These are phyloP conservation scores for Lachancea meyersii DNA, from an alignment of 805 yeast genomes.

Conservation along the genomic window DNA sequence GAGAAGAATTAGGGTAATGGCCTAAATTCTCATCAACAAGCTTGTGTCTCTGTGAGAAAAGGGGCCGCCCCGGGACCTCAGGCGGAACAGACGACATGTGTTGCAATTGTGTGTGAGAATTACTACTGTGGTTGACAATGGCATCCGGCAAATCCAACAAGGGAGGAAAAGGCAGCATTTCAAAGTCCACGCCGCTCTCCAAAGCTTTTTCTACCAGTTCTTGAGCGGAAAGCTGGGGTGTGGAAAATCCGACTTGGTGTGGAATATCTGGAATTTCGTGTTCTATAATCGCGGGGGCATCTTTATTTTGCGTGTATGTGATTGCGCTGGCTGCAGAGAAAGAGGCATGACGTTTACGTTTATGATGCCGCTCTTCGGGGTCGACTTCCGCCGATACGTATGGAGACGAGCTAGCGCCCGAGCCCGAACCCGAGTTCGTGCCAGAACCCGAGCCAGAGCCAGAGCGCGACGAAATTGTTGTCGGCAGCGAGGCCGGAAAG, in stretches of 20 bases:
- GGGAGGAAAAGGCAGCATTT: slow-evolving; percentile 22
- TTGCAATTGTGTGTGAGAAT: neutral
- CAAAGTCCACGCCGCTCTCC: slow-evolving; percentile 25
- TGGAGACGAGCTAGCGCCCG: too few species aligned
- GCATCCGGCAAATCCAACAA: slow-evolving; percentile 16
- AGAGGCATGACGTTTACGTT: slow-evolving; percentile 38
- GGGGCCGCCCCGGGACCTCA: neutral
- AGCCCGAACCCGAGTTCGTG: too few species aligned
- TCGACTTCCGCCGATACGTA: neutral
- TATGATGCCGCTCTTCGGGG: slow-evolving; percentile 10
- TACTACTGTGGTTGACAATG: neutral
- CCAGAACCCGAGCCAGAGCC: too few species aligned
- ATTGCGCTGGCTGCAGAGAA: slow-evolving; percentile 39
- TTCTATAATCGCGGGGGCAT: slow-evolving; percentile 10
- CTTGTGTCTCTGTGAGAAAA: neutral
- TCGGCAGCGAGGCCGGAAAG: too few species aligned
- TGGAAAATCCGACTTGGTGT: slow-evolving; percentile 69
- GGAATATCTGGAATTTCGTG: slow-evolving; percentile 36
- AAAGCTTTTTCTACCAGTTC: slow-evolving; percentile 35
- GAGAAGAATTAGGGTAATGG: neutral
- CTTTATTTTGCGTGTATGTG: slow-evolving; percentile 27
- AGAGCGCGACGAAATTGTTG: too few species aligned
- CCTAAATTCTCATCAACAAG: neutral
- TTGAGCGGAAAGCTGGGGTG: slow-evolving; percentile 63
- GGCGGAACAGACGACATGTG: neutral